Percentiles rank a stretch among this genome's conserved stretches.
phyloP scores from a whole-genome alignment of 306 rosid genomes.

The Adenanthera pavonina region DNA sequence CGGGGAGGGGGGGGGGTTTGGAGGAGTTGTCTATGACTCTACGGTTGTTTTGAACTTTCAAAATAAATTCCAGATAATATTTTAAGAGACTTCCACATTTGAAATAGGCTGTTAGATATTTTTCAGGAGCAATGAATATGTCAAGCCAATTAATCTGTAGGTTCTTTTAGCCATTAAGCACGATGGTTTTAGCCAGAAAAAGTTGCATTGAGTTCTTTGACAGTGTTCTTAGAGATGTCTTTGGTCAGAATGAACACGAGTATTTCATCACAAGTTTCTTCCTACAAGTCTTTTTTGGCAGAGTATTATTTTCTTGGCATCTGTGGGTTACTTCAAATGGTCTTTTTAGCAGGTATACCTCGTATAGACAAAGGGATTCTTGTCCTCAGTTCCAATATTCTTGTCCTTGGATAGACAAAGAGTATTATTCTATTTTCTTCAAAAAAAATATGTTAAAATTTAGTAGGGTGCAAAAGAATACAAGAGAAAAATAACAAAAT shows the following conservation, averaged over 20 bases:
- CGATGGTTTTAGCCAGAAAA: not conserved
- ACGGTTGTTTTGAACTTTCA: too few relatives aligned
- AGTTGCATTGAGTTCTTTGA: too few relatives aligned
- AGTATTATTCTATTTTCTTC: not conserved
- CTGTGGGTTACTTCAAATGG: not conserved
- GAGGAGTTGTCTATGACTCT: not conserved
- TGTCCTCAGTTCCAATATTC: too few relatives aligned
- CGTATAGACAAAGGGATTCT: not conserved
- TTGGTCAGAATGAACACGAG: not conserved
- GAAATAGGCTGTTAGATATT: not conserved
- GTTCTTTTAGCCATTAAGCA: not conserved
- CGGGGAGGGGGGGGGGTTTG: too few relatives aligned
- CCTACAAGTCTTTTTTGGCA: not conserved
- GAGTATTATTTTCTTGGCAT: not conserved
- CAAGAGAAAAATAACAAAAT: not conserved
- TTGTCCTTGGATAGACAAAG: not conserved
- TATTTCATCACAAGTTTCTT: not conserved
- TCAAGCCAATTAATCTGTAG: not conserved
- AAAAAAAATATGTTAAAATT: not conserved
- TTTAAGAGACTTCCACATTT: not conserved
- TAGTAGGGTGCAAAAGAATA: not conserved
- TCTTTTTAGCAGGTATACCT: not conserved
- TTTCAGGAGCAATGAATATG: not conserved
- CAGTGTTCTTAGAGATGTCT: not conserved
- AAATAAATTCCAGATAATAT: not conserved